Percentiles rank a stretch among this genome's conserved stretches.
Evolutionary conservation across 1,284 basidiomycete species (phyloP).

Genomic region (Cryptococcus deneoformans): DNA sequence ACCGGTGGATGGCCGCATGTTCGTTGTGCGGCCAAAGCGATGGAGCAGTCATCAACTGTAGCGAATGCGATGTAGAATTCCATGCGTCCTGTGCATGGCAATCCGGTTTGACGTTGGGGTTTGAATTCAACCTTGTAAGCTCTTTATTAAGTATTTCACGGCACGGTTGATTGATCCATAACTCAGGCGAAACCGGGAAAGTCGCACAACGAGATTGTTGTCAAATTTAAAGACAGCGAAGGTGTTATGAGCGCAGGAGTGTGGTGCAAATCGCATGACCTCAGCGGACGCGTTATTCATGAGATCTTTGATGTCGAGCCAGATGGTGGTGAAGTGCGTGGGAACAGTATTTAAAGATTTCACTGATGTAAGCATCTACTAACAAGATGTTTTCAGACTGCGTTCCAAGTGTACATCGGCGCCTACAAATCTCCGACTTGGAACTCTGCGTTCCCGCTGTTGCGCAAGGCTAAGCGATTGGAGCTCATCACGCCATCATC

Average conservation of each 20-base stretch:
- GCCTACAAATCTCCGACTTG: slow-evolving; percentile 73
- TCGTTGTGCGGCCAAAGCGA: slow-evolving; percentile 61
- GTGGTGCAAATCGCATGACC: slow-evolving; percentile 73
- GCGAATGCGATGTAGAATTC: slow-evolving; percentile 73
- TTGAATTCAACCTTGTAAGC: slow-evolving; percentile 79
- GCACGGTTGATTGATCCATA: not conserved
- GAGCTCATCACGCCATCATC: slow-evolving; percentile 55
- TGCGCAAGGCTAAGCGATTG: slow-evolving; percentile 79
- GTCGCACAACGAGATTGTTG: slow-evolving; percentile 62
- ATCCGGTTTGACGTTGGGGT: slow-evolving; percentile 76
- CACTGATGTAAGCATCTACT: not conserved
- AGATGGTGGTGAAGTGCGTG: slow-evolving; percentile 54
- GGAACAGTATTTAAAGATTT: not conserved
- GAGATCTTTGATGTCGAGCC: slow-evolving; percentile 76
- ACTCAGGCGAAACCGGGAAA: slow-evolving; percentile 66
- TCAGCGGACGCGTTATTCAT: slow-evolving; percentile 64
- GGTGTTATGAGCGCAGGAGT: slow-evolving; percentile 79
- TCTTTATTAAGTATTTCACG: not conserved
- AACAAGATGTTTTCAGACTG: slow-evolving; percentile 57
- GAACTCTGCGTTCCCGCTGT: slow-evolving; percentile 69
- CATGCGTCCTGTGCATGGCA: slow-evolving; percentile 91
- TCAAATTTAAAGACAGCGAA: slow-evolving; percentile 80
- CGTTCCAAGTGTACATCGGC: slow-evolving; percentile 77
- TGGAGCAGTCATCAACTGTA: slow-evolving; percentile 81
- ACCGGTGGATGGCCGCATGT: slow-evolving; percentile 50